A percentile compares a stretch with the other conserved stretches of the same genome.
These are phyloP conservation scores for Citropsis articulata DNA, from an alignment of 345 rosid species.

Conservation along the genomic window DNA sequence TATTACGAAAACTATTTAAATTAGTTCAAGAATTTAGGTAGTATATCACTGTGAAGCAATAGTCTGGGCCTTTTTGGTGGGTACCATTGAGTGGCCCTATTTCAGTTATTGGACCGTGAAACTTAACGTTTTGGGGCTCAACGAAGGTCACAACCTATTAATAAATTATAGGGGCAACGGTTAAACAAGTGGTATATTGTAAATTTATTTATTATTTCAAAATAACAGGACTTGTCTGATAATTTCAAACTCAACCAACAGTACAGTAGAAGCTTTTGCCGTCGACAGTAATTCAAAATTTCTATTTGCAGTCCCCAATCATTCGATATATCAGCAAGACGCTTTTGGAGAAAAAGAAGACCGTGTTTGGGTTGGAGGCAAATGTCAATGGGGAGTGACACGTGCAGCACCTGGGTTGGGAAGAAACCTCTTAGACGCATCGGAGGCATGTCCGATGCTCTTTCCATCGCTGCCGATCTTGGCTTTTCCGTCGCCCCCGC, in stretches of 20 bases:
- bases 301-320: not conserved
- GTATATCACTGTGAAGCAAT: too few species aligned
- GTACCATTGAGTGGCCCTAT: too few species aligned
- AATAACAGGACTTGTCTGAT: not conserved
- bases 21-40: too few species aligned
- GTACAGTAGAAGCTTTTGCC: not conserved
- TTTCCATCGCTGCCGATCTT: conserved; percentile 95
- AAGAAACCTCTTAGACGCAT: conserved; percentile 89
- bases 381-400: conserved; percentile 83
- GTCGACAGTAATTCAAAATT: not conserved
- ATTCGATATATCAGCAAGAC: not conserved
- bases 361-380: conserved; percentile 5
- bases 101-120: too few species aligned
- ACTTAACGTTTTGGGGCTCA: too few species aligned
- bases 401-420: conserved; percentile 90
- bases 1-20: too few species aligned
- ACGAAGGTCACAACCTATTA: too few species aligned
- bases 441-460: conserved; percentile 97
- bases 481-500: conserved; percentile 79
- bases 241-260: not conserved
- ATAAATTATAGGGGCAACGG: too few species aligned
- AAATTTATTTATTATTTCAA: not conserved
- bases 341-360: not conserved
- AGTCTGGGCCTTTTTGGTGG: too few species aligned
- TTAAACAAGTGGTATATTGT: not conserved